These are phyloP conservation scores for Pyrenophora graminea DNA, from an alignment of 2,329 filamentous ascomycete genomes.

Conservation along the genomic window DNA sequence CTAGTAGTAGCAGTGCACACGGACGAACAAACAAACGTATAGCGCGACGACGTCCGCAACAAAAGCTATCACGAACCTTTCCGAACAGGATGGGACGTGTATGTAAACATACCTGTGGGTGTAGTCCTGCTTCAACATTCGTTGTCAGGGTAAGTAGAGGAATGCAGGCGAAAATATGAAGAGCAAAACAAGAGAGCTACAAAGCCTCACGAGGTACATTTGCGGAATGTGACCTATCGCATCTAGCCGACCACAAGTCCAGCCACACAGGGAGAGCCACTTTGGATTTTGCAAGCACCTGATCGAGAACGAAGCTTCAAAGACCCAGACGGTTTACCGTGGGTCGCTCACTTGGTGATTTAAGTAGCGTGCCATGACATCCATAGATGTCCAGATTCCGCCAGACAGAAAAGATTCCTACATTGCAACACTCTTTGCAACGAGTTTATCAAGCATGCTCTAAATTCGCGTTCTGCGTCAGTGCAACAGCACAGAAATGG, in stretches of 20 bases:
- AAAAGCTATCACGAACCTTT: slow-evolving; percentile 21
- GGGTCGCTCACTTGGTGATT: too few species aligned
- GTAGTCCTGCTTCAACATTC: slow-evolving; percentile 31
- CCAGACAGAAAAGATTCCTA: too few species aligned
- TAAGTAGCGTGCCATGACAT: too few species aligned
- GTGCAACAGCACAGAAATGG: slow-evolving; percentile 12
- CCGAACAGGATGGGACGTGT: slow-evolving; percentile 13
- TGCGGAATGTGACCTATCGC: slow-evolving; percentile 29
- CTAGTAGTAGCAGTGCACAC: not conserved
- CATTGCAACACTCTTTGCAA: too few species aligned
- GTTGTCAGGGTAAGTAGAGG: slow-evolving; percentile 45
- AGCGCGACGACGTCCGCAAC: slow-evolving; percentile 24
- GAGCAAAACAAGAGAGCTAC: slow-evolving; percentile 29
- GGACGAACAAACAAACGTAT: slow-evolving; percentile 15
- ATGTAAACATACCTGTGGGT: slow-evolving; percentile 41
- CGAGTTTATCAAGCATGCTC: not conserved
- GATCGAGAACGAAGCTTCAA: not conserved
- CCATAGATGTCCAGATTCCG: too few species aligned
- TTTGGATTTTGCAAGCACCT: not conserved
- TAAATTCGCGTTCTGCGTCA: slow-evolving; percentile 16
- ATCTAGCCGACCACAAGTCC: not conserved
- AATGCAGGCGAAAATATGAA: slow-evolving; percentile 43
- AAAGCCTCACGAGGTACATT: slow-evolving; percentile 29
- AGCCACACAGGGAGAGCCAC: not conserved
- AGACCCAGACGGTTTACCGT: too few species aligned